phyloP scores from a whole-genome alignment of 2,329 filamentous ascomycete genomes.

The Apiospora koreana region DNA sequence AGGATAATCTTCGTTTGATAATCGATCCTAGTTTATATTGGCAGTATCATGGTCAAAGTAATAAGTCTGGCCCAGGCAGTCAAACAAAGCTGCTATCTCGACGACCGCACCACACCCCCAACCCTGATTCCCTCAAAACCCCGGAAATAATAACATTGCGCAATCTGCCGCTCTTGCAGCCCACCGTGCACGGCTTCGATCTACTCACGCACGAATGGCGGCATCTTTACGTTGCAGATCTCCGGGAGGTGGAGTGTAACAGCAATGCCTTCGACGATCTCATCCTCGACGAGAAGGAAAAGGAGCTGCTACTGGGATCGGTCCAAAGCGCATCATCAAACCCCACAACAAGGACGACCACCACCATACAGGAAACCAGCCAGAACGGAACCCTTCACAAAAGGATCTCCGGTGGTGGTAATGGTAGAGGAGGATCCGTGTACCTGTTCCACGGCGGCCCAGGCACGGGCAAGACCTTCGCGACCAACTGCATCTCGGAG shows the following conservation, averaged over 20 bases:
- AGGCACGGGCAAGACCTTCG: neutral
- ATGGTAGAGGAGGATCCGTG: neutral
- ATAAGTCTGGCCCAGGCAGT: too few species aligned
- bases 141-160: neutral
- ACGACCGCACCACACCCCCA: neutral
- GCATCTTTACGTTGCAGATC: neutral
- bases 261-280: neutral
- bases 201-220: neutral
- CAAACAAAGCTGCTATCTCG: neutral
- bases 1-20: neutral
- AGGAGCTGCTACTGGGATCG: neutral
- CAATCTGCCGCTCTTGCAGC: neutral
- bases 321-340: neutral
- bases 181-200: neutral
- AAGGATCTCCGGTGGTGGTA: too few species aligned
- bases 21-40: neutral
- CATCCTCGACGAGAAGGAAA: neutral
- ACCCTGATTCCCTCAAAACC: neutral
- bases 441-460: neutral
- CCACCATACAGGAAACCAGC: neutral
- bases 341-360: neutral
- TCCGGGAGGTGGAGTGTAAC: neutral
- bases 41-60: neutral
- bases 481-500: conserved; percentile 1
- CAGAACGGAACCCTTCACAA: too few species aligned